These are phyloP conservation scores for Quercus tomentella DNA, from an alignment of 331 rosid species.

Conservation along the genomic window DNA sequence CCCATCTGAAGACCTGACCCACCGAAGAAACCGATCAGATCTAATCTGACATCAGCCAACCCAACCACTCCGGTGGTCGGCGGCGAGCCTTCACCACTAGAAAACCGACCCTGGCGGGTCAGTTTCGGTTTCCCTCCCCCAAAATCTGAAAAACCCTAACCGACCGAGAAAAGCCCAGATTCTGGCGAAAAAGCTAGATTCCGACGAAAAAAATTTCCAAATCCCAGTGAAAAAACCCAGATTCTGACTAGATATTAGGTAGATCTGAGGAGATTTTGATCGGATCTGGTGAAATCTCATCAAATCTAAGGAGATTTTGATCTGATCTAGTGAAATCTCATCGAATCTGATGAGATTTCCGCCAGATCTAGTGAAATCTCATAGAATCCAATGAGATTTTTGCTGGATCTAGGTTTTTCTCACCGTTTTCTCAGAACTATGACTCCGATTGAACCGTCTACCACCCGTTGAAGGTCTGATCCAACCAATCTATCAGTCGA, in stretches of 20 bases:
- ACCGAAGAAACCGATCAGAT: accelerated
- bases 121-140: accelerated
- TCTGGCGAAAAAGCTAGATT: too few species aligned
- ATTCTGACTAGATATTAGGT: too few species aligned
- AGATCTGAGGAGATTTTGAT: too few species aligned
- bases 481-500: too few species aligned
- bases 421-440: too few species aligned
- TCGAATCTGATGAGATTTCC: too few species aligned
- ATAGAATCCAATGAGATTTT: too few species aligned
- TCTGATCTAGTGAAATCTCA: accelerated
- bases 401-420: accelerated
- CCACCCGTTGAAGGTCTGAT: too few species aligned
- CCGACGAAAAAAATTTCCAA: accelerated
- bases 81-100: accelerated
- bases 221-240: accelerated
- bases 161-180: accelerated
- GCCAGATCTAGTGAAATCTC: too few species aligned
- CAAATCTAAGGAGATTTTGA: too few species aligned
- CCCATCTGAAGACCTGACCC: too few species aligned
- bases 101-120: accelerated
- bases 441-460: accelerated
- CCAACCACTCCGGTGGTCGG: accelerated
- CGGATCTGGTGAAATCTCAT: too few species aligned
- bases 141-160: accelerated
- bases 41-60: accelerated